phyloP scores from a whole-genome alignment of 2,329 filamentous ascomycete genomes.

The Hypoxylon sp. region DNA sequence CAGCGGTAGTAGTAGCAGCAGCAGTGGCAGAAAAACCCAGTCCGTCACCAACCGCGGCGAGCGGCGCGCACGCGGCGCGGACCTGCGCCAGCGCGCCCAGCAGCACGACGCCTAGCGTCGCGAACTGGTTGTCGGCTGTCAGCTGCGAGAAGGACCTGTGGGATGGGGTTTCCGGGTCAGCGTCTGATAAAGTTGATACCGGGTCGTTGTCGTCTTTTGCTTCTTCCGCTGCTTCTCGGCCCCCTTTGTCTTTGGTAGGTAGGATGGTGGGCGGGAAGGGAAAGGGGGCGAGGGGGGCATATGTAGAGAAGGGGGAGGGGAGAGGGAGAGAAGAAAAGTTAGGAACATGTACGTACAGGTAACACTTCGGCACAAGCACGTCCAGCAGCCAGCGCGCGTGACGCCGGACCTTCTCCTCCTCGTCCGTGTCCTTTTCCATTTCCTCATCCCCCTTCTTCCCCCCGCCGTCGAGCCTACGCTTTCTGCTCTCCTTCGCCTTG shows the following conservation, averaged over 20 bases:
- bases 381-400: conserved; percentile 52
- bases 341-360: conserved; percentile 56
- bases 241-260: too few relatives aligned
- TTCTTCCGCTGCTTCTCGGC: not conserved
- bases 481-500: conserved; percentile 44
- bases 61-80: conserved; percentile 52
- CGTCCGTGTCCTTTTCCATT: not conserved
- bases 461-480: conserved; percentile 46
- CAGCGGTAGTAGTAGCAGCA: too few relatives aligned
- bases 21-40: too few relatives aligned
- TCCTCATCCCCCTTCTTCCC: conserved; percentile 3
- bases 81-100: conserved; percentile 70
- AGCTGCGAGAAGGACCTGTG: conserved; percentile 72
- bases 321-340: conserved; percentile 2
- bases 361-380: conserved; percentile 52
- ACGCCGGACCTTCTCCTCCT: conserved; percentile 20
- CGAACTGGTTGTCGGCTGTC: conserved; percentile 75
- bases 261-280: not conserved
- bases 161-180: not conserved
- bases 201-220: not conserved
- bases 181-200: too few relatives aligned
- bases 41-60: conserved; percentile 45
- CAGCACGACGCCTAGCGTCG: conserved; percentile 73
- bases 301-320: not conserved
- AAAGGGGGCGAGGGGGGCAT: not conserved